Conservation (phyloP, 805 yeast genomes). For the Starmera quercuum region DNA sequence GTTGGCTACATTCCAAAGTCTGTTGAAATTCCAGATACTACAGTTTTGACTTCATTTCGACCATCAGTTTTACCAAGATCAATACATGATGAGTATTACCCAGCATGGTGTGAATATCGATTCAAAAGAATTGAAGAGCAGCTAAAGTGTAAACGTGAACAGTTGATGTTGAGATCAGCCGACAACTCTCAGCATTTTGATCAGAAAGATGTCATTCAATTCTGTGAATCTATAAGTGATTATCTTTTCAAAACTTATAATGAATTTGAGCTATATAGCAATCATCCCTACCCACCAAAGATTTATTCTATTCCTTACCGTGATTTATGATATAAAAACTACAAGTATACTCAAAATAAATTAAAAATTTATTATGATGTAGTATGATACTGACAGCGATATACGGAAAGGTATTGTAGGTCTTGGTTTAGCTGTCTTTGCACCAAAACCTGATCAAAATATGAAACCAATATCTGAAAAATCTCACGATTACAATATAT, state of each 20-base stretch:
- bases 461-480: too few species aligned
- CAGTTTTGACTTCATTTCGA: conserved; percentile 18
- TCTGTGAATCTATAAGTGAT: conserved; percentile 10
- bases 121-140: conserved; percentile 1
- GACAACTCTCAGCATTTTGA: conserved; percentile 7
- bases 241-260: conserved; percentile 11
- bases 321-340: background rate
- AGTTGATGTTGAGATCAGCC: background rate
- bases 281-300: background rate
- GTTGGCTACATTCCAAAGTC: conserved; percentile 21
- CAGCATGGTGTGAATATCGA: conserved; percentile 16
- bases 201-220: conserved; percentile 9
- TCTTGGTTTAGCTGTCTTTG: too few species aligned
- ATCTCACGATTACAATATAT: too few species aligned
- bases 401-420: too few species aligned
- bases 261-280: conserved; percentile 11
- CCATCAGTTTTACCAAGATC: conserved; percentile 8
- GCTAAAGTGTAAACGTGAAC: background rate
- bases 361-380: too few species aligned
- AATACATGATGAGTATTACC: conserved; percentile 8
- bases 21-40: conserved; percentile 15
- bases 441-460: too few species aligned
- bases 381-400: too few species aligned
- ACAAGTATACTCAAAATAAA: too few species aligned
- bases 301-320: background rate